Percentiles rank a stretch among this genome's conserved stretches.
Conservation (phyloP, 495 filamentous ascomycete species). For the Penicillium pancosmium region DNA sequence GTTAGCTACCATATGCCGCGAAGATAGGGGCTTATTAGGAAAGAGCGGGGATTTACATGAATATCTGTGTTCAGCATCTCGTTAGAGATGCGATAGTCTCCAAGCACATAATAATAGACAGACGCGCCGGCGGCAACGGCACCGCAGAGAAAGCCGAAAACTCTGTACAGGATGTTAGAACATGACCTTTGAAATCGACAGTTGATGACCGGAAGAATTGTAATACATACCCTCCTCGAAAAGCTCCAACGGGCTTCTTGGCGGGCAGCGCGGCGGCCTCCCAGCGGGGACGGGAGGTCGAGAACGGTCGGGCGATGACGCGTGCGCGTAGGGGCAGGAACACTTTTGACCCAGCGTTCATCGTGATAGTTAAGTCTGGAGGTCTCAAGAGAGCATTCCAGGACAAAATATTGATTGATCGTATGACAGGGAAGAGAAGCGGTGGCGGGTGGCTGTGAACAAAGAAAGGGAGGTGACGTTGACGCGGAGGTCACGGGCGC, state of each 20-base stretch:
- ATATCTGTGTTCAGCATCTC: constrained; percentile 96
- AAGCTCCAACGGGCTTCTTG: constrained; percentile 84
- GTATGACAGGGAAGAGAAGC: constrained; percentile 12
- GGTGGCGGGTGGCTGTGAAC: constrained; percentile 21
- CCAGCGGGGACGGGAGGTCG: constrained; percentile 38
- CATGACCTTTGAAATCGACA: background rate
- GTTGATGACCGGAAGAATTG: background rate
- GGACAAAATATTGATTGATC: constrained; percentile 1
- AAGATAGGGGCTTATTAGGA: background rate
- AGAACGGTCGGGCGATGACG: constrained; percentile 38
- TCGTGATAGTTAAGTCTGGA: constrained; percentile 20
- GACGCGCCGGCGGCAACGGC: constrained; percentile 74
- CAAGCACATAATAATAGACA: constrained; percentile 88
- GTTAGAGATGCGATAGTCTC: constrained; percentile 92
- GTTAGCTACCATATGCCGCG: constrained; percentile 4
- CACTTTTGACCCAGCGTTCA: constrained; percentile 26
- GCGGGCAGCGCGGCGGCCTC: constrained; percentile 57
- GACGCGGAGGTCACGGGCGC: constrained; percentile 26
- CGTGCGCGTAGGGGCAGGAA: constrained; percentile 30
- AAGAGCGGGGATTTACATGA: constrained; percentile 63
- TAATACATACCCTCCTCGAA: constrained; percentile 81
- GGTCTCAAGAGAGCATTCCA: constrained; percentile 13
- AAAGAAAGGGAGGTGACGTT: constrained; percentile 37
- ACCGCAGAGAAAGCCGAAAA: constrained; percentile 94
- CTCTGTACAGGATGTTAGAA: constrained; percentile 46